Percentiles rank a stretch among this genome's conserved stretches.
These are phyloP conservation scores for Diplodia seriata DNA, from an alignment of 2,329 filamentous ascomycete species.

Conservation along the genomic window DNA sequence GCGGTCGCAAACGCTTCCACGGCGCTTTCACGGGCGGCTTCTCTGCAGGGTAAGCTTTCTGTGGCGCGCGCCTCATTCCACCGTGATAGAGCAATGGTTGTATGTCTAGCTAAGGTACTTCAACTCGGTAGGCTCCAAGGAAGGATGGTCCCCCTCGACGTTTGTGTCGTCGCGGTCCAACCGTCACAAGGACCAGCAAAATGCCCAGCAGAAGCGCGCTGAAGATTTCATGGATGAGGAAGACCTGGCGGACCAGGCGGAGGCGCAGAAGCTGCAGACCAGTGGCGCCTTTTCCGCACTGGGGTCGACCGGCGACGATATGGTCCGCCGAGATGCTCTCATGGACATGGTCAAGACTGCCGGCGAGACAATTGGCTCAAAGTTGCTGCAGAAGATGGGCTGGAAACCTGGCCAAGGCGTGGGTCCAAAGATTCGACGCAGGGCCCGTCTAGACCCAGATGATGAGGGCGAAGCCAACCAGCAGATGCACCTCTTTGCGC, in stretches of 20 bases:
- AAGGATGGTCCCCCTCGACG: conserved; percentile 92
- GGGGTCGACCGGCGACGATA: conserved; percentile 68
- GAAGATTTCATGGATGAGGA: conserved; percentile 99
- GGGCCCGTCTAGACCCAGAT: conserved; percentile 69
- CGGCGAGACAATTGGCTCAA: conserved; percentile 86
- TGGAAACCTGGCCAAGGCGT: conserved; percentile 95
- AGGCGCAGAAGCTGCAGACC: conserved; percentile 76
- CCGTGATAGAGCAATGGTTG: conserved; percentile 3
- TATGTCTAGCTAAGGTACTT: conserved; percentile 66
- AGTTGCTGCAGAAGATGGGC: conserved; percentile 88
- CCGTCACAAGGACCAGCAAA: conserved; percentile 71
- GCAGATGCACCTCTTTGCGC: conserved; percentile 78
- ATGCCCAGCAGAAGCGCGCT: conserved; percentile 64
- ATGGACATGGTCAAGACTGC: conserved; percentile 74
- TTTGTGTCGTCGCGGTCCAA: conserved; percentile 90
- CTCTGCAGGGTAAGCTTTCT: conserved; percentile 81
- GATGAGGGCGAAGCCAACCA: conserved; percentile 51
- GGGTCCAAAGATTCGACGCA: conserved; percentile 81
- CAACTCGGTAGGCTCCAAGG: conserved; percentile 97
- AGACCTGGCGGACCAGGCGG: conserved; percentile 84
- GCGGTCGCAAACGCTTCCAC: conserved; percentile 86
- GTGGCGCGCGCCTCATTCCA: conserved; percentile 1
- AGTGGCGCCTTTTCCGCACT: conserved; percentile 76
- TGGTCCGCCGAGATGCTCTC: conserved; percentile 60
- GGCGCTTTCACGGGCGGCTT: conserved; percentile 97